Evolutionary conservation across 78 protist species (phyloP).

Genomic region (Dictyostelium firmibasis): DNA sequence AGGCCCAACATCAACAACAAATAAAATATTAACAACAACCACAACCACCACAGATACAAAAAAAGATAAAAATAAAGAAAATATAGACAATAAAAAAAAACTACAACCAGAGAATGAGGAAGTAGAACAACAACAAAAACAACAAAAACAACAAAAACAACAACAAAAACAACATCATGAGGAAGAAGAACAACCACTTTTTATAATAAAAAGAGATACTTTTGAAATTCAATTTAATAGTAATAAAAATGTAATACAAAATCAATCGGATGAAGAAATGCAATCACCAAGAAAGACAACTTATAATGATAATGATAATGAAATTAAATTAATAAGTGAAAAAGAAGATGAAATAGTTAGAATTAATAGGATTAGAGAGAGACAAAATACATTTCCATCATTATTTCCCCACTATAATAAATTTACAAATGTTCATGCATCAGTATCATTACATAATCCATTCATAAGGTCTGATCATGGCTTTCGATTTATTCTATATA

Average conservation of each 20-base stretch:
- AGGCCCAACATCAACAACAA: not conserved
- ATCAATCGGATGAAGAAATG: not conserved
- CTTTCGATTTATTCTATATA: not conserved
- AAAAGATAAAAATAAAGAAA: not conserved
- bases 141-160: not conserved
- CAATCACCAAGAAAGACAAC: no score
- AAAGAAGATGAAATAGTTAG: not conserved
- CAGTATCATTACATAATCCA: not conserved
- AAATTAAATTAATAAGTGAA: not conserved
- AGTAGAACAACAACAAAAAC: no score
- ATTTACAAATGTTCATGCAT: constrained; percentile 1
- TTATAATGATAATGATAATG: not conserved
- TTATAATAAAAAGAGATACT: not conserved
- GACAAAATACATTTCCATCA: constrained; percentile 9
- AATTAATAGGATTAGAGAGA: not conserved
- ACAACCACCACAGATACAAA: not conserved
- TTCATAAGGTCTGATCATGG: constrained; percentile 20
- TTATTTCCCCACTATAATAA: not conserved
- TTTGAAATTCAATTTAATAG: not conserved
- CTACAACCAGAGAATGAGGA: not conserved
- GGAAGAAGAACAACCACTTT: not conserved
- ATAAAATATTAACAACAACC: no score
- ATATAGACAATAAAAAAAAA: not conserved
- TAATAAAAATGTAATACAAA: not conserved
- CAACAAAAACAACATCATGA: not conserved